phyloP scores from a whole-genome alignment of 108 stramenopile genomes.

The Skeletonema grethae region DNA sequence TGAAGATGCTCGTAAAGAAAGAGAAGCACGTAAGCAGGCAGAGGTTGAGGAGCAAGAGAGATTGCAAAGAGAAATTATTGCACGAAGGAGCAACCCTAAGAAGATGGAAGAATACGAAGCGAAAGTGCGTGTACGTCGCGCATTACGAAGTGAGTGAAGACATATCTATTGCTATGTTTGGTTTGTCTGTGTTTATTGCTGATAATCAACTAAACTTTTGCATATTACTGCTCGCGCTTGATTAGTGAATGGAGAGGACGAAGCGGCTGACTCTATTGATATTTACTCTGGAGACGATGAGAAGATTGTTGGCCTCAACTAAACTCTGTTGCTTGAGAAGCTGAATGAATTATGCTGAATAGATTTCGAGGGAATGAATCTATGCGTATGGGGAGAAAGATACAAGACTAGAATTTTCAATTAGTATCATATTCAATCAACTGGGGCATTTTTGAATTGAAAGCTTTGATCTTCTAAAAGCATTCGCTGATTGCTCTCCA shows the following conservation, averaged over 20 bases:
- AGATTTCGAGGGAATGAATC: background rate
- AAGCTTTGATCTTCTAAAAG: too few species aligned
- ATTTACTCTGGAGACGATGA: conserved; percentile 19
- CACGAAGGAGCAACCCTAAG: conserved; percentile 40
- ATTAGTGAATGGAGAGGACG: conserved; percentile 14
- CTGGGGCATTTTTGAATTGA: too few species aligned
- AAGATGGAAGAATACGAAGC: conserved; percentile 34
- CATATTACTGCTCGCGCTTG: background rate
- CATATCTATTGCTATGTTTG: background rate
- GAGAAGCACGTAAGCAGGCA: conserved; percentile 33
- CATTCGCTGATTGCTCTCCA: background rate
- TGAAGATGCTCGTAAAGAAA: conserved; percentile 38
- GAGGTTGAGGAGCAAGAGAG: conserved; percentile 56
- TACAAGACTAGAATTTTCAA: background rate
- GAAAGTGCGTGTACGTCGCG: conserved; percentile 20
- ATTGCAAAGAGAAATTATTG: conserved; percentile 53
- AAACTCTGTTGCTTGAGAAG: background rate
- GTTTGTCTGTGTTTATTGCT: background rate
- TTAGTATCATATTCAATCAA: background rate
- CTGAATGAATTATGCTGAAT: background rate
- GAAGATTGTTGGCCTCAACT: conserved; percentile 9
- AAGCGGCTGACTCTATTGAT: conserved; percentile 6
- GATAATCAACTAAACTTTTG: background rate
- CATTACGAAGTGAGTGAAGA: conserved; percentile 9
- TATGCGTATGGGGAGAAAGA: background rate